phyloP scores from a whole-genome alignment of 116 monocot genomes.

The Dioscorea cayenensis region DNA sequence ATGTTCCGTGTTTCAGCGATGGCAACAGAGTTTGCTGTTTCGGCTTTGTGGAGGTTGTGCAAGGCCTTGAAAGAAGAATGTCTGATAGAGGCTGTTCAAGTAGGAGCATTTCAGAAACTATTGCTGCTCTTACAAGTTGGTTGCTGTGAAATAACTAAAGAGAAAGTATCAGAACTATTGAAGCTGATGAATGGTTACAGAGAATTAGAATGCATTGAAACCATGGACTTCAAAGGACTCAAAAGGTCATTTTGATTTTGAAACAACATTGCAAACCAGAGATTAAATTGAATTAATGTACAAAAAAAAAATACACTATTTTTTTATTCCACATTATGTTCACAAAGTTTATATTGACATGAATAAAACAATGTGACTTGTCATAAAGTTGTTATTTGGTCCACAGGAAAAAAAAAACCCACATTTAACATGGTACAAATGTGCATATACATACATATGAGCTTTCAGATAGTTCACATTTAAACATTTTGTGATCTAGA shows the following conservation, averaged over 20 bases:
- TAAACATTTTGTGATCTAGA: no score
- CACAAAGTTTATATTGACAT: no score
- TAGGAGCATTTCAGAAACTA: slow-evolving; percentile 81
- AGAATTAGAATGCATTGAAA: slow-evolving; percentile 36
- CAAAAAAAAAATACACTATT: no score
- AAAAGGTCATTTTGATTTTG: slow-evolving; percentile 36
- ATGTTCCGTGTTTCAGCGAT: slow-evolving; percentile 46
- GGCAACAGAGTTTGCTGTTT: slow-evolving; percentile 52
- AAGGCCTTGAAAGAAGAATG: slow-evolving; percentile 4
- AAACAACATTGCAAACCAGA: no score
- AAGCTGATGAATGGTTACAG: slow-evolving; percentile 49
- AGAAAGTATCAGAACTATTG: slow-evolving; percentile 56
- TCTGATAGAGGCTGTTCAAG: slow-evolving; percentile 35
- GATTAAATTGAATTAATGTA: no score
- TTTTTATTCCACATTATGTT: no score
- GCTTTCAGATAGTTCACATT: no score
- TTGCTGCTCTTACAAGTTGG: slow-evolving; percentile 72
- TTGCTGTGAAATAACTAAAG: slow-evolving; percentile 44
- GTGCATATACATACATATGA: no score
- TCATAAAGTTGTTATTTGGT: no score
- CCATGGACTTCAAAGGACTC: slow-evolving; percentile 54
- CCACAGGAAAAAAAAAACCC: no score
- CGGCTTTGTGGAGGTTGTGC: slow-evolving; percentile 61
- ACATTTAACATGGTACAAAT: no score
- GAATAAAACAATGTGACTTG: no score